Percentiles rank a stretch among this genome's conserved stretches.
These are phyloP conservation scores for Plenodomus tracheiphilus DNA, from an alignment of 2,329 filamentous ascomycete species.

Conservation along the genomic window DNA sequence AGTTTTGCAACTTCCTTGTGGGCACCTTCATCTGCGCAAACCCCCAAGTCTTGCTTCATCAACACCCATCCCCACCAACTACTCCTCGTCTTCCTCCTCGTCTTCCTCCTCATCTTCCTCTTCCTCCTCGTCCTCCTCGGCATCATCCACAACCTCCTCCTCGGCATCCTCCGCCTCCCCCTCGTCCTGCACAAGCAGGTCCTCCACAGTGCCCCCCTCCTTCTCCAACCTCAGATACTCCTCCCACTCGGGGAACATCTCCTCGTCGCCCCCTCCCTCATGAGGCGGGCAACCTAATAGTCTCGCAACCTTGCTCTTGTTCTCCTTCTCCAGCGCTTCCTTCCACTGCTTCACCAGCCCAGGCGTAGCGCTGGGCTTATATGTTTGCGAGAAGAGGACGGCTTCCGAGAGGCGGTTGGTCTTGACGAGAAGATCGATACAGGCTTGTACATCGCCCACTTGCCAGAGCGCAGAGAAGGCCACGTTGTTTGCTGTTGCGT, in stretches of 20 bases:
- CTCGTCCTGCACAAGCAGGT: conserved; percentile 34
- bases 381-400: conserved; percentile 90
- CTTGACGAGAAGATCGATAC: conserved; percentile 75
- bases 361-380: conserved; percentile 78
- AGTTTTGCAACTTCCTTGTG: no score
- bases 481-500: conserved; percentile 83
- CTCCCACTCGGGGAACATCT: conserved; percentile 96
- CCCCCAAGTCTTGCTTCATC: not conserved
- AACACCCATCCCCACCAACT: conserved; percentile 3
- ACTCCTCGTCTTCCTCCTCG: conserved; percentile 21
- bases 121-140: conserved; percentile 33
- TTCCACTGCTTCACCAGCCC: conserved; percentile 80
- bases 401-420: conserved; percentile 84
- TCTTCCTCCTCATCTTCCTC: conserved; percentile 30
- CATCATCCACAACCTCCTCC: conserved; percentile 37
- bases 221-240: conserved; percentile 82
- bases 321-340: conserved; percentile 75
- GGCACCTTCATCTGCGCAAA: no score
- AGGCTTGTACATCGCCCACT: conserved; percentile 78
- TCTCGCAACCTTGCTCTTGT: conserved; percentile 83
- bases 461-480: conserved; percentile 92
- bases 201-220: conserved; percentile 61
- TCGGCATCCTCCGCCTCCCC: conserved; percentile 39
- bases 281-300: conserved; percentile 75
- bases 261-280: conserved; percentile 67